phyloP scores from a whole-genome alignment of 257 asterid species.

The Solanum chmielewskii region DNA sequence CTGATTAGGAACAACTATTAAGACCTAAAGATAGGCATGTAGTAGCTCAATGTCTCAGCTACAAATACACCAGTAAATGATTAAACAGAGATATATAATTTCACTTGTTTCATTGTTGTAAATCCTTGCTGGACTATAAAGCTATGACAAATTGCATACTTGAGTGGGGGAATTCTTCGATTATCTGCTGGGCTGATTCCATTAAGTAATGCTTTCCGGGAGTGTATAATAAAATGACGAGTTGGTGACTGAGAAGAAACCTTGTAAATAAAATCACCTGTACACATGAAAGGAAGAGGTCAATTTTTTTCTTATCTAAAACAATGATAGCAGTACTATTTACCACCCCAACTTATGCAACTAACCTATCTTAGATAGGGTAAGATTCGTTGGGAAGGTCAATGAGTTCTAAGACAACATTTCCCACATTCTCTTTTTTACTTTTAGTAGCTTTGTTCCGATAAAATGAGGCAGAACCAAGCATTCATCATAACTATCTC shows the following conservation, averaged over 20 bases:
- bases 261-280: conserved; percentile 90
- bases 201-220: conserved; percentile 88
- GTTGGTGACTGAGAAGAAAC: conserved; percentile 92
- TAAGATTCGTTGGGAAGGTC: not conserved
- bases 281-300: conserved; percentile 11
- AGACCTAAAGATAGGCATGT: not conserved
- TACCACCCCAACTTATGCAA: not conserved
- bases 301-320: not conserved
- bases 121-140: not conserved
- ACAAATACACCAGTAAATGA: not conserved
- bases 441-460: not conserved
- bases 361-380: not conserved
- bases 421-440: not conserved
- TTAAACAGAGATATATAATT: not conserved
- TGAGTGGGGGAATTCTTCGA: conserved; percentile 84
- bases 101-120: not conserved
- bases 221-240: conserved; percentile 85
- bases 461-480: not conserved
- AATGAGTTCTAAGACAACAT: not conserved
- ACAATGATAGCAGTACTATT: not conserved
- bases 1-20: not conserved
- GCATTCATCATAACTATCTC: not conserved
- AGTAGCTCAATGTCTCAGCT: not conserved
- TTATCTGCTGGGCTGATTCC: conserved; percentile 94
- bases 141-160: conserved; percentile 27